phyloP scores from a whole-genome alignment of 2,329 filamentous ascomycete genomes.

The Aspergillus sp. region DNA sequence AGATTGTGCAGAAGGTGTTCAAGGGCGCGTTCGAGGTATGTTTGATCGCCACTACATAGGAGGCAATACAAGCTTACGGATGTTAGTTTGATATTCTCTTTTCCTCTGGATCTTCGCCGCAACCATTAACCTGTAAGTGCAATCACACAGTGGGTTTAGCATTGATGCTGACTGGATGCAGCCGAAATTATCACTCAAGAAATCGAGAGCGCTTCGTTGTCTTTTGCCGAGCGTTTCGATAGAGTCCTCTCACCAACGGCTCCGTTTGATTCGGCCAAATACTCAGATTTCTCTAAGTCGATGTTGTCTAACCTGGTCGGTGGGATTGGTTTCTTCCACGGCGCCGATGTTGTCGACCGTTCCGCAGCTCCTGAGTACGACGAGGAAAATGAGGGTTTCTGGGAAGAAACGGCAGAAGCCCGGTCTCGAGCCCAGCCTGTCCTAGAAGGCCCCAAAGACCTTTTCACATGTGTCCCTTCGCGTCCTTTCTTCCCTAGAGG shows the following conservation, averaged over 20 bases:
- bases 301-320: conserved; percentile 94
- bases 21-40: conserved; percentile 73
- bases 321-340: conserved; percentile 93
- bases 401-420: conserved; percentile 85
- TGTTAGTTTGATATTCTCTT: conserved; percentile 82
- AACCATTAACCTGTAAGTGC: conserved; percentile 51
- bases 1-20: conserved; percentile 89
- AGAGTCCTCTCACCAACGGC: conserved; percentile 69
- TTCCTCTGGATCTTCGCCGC: conserved; percentile 69
- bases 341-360: conserved; percentile 81
- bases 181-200: conserved; percentile 67
- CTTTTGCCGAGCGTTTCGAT: conserved; percentile 73
- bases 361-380: conserved; percentile 92
- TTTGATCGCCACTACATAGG: not conserved
- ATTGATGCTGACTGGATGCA: conserved; percentile 11
- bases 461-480: conserved; percentile 90
- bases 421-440: conserved; percentile 66
- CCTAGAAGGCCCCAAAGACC: conserved; percentile 77
- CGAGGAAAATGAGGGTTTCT: conserved; percentile 92
- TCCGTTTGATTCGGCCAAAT: conserved; percentile 73
- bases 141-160: not conserved
- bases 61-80: conserved; percentile 12
- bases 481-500: conserved; percentile 94
- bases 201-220: conserved; percentile 63
- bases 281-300: conserved; percentile 76